These are phyloP conservation scores for Cryptosporidium ubiquitum DNA, from an alignment of 169 alveolate species.

Conservation along the genomic window DNA sequence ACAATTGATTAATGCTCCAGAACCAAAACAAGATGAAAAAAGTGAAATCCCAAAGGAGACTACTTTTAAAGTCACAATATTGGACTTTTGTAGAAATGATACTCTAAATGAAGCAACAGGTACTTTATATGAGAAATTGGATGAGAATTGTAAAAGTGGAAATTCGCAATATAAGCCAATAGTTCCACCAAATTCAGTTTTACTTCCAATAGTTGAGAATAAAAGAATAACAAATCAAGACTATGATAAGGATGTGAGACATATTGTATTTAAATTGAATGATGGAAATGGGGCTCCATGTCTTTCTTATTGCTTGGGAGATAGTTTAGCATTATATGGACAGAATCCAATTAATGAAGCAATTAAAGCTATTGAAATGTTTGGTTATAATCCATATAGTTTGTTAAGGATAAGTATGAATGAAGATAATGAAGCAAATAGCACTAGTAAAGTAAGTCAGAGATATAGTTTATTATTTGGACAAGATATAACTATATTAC, in stretches of 20 bases:
- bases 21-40: conserved; percentile 52
- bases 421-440: conserved; percentile 18
- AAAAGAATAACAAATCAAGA: conserved; percentile 67
- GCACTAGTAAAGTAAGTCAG: conserved; percentile 19
- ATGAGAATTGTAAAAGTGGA: not conserved
- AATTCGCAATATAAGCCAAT: conserved; percentile 28
- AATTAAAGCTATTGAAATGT: conserved; percentile 35
- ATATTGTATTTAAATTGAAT: conserved; percentile 60
- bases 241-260: conserved; percentile 75
- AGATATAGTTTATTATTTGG: conserved; percentile 47
- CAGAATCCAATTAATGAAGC: conserved; percentile 56
- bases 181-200: conserved; percentile 71
- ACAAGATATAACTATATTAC: conserved; percentile 62
- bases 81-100: conserved; percentile 24
- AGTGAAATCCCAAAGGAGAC: conserved; percentile 44
- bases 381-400: conserved; percentile 48
- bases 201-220: conserved; percentile 58
- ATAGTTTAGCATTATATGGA: conserved; percentile 72
- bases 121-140: not conserved
- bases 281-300: not conserved
- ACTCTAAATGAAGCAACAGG: conserved; percentile 6
- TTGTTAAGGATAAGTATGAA: conserved; percentile 21
- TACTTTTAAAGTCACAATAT: conserved; percentile 10
- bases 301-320: conserved; percentile 62
- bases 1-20: conserved; percentile 74